Evolutionary conservation across 78 protist genomes (phyloP).

Genomic region (Polysphondylium violaceum): DNA sequence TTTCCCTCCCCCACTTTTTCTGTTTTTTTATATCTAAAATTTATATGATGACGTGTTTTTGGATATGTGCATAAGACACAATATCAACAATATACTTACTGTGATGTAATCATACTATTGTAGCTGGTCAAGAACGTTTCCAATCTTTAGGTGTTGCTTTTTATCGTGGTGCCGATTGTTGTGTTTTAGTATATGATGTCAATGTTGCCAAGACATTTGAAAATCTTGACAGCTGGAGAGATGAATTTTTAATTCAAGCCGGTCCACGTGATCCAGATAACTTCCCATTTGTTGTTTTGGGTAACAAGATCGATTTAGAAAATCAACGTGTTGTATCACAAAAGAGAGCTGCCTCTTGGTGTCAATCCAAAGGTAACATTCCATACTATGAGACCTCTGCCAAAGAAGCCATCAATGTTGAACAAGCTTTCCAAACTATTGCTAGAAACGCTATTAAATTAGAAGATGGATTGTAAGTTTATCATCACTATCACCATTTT

Average conservation of each 20-base stretch:
- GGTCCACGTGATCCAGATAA: constrained; percentile 97
- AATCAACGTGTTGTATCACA: constrained; percentile 91
- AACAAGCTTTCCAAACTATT: constrained; percentile 97
- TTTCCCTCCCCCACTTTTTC: background rate
- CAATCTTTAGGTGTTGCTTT: constrained; percentile 99
- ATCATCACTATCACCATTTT: background rate
- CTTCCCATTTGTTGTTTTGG: constrained; percentile 98
- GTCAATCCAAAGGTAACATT: constrained; percentile 94
- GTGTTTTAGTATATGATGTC: constrained; percentile 98
- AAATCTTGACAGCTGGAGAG: constrained; percentile 97
- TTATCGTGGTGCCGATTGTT: constrained; percentile 99
- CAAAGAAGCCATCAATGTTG: constrained; percentile 98
- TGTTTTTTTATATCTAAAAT: too few relatives aligned
- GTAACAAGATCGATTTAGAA: constrained; percentile 98
- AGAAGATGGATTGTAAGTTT: constrained; percentile 73
- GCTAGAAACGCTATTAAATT: constrained; percentile 94
- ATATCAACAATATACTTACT: background rate
- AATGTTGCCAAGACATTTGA: constrained; percentile 97
- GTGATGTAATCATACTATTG: background rate
- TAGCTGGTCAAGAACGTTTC: constrained; percentile 98
- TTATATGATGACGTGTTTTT: background rate
- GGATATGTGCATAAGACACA: background rate
- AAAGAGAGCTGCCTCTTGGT: constrained; percentile 97
- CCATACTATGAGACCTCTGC: constrained; percentile 99
- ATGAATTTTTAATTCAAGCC: constrained; percentile 98